phyloP scores from a whole-genome alignment of 192 early-diverging fungal species.

The Globomyces pollinis-pini region DNA sequence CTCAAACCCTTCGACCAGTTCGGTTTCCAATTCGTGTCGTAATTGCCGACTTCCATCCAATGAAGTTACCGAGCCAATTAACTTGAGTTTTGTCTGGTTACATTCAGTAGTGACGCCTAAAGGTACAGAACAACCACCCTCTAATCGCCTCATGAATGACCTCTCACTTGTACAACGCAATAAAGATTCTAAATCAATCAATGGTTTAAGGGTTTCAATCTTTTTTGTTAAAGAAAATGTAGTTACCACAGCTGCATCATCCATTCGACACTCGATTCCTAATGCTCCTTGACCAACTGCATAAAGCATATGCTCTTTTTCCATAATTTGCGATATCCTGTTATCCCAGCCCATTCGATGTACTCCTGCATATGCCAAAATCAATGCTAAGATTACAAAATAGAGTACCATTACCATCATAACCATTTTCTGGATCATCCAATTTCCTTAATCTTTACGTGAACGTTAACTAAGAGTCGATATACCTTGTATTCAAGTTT shows the following conservation, averaged over 20 bases:
- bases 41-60: conserved; percentile 68
- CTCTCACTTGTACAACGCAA: conserved; percentile 75
- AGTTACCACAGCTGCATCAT: conserved; percentile 51
- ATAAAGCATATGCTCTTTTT: conserved; percentile 56
- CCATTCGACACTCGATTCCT: conserved; percentile 69
- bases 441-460: conserved; percentile 77
- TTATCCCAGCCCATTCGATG: conserved; percentile 55
- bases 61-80: conserved; percentile 65
- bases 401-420: no score
- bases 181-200: conserved; percentile 60
- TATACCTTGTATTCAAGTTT: conserved; percentile 84
- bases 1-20: not conserved
- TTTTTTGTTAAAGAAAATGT: no score
- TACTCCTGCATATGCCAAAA: conserved; percentile 81
- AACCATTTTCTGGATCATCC: conserved; percentile 65
- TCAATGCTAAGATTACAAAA: conserved; percentile 62
- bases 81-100: conserved; percentile 18
- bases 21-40: conserved; percentile 29
- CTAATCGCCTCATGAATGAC: conserved; percentile 70
- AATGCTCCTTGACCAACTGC: conserved; percentile 93
- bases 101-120: conserved; percentile 66
- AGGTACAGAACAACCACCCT: conserved; percentile 94
- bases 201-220: conserved; percentile 43
- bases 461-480: no score
- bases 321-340: conserved; percentile 66